Evolutionary conservation across 2,329 filamentous ascomycete genomes (phyloP).

Genomic region (Tolypocladium cylindrosporum): DNA sequence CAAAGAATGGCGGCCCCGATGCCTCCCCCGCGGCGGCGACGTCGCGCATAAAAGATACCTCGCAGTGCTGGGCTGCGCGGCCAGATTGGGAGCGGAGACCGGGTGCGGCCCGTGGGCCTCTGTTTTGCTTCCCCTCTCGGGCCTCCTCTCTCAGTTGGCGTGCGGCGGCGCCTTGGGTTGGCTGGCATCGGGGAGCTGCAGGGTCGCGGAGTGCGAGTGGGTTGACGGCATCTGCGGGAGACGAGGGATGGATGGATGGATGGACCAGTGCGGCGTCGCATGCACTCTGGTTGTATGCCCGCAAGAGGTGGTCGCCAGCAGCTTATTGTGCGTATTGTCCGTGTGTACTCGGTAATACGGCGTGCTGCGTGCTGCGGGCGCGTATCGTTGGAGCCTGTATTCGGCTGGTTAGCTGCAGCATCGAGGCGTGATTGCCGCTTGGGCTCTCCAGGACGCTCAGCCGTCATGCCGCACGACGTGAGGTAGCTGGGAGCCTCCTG

Average conservation of each 20-base stretch:
- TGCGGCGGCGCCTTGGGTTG: slow-evolving; percentile 3
- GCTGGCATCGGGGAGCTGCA: slow-evolving; percentile 7
- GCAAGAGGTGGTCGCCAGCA: neutral
- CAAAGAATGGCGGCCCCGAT: neutral
- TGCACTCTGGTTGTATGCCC: neutral
- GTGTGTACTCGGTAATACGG: neutral
- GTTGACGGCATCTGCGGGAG: slow-evolving; percentile 5
- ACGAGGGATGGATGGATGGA: neutral
- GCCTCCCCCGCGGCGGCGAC: neutral
- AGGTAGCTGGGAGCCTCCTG: neutral
- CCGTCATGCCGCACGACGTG: neutral
- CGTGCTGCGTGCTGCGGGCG: neutral
- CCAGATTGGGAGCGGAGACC: neutral
- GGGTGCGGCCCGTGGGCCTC: slow-evolving; percentile 2
- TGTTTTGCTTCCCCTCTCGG: slow-evolving; percentile 1
- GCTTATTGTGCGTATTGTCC: neutral
- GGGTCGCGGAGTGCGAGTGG: slow-evolving; percentile 7
- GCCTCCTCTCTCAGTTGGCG: slow-evolving; percentile 2
- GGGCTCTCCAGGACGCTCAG: neutral
- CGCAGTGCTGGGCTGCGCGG: neutral
- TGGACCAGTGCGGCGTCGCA: neutral
- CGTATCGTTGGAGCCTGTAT: neutral
- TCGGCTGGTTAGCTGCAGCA: neutral
- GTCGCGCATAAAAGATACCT: neutral
- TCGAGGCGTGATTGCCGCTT: neutral